Evolutionary conservation across 164 flowering plant genomes (phyloP).

Genomic region (Macadamia integrifolia): DNA sequence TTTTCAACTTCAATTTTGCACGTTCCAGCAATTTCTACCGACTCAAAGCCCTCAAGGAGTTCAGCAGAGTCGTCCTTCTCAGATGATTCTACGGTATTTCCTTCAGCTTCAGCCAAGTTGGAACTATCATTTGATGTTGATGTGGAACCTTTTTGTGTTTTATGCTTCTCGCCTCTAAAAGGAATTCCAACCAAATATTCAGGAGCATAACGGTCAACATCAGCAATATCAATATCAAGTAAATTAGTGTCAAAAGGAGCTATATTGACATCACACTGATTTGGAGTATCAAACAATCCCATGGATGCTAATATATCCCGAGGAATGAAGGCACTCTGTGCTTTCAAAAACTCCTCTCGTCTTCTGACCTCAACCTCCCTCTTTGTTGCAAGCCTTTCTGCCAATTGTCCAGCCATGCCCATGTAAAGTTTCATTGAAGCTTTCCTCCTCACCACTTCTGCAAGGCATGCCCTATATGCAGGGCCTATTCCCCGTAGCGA

Average conservation of each 20-base stretch:
- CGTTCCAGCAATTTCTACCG: conserved; percentile 92
- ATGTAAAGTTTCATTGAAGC: conserved; percentile 94
- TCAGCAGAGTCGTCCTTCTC: conserved; percentile 49
- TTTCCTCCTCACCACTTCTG: conserved; percentile 90
- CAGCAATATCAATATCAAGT: conserved; percentile 77
- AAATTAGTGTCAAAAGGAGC: conserved; percentile 78
- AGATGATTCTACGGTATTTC: conserved; percentile 19
- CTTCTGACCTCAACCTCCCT: conserved; percentile 81
- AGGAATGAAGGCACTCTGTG: conserved; percentile 63
- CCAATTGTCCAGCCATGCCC: conserved; percentile 99
- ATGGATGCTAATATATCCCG: conserved; percentile 72
- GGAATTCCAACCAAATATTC: conserved; percentile 54
- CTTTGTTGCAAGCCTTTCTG: conserved; percentile 85
- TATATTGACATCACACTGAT: conserved; percentile 81
- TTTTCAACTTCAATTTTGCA: conserved; percentile 96
- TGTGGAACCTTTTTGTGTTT: conserved; percentile 45
- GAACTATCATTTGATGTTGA: conserved; percentile 51
- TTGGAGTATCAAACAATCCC: conserved; percentile 94
- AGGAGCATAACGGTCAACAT: conserved; percentile 86
- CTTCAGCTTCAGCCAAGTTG: conserved; percentile 46
- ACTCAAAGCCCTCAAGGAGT: conserved; percentile 49
- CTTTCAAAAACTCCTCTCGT: conserved; percentile 78
- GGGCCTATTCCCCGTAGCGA: conserved; percentile 82
- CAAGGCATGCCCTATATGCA: conserved; percentile 90
- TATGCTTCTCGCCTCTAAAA: conserved; percentile 49